Evolutionary conservation across 306 rosid species (phyloP), one percentile per base, ranked within the genome.

Genomic region (Trifolium dubium): DNA sequence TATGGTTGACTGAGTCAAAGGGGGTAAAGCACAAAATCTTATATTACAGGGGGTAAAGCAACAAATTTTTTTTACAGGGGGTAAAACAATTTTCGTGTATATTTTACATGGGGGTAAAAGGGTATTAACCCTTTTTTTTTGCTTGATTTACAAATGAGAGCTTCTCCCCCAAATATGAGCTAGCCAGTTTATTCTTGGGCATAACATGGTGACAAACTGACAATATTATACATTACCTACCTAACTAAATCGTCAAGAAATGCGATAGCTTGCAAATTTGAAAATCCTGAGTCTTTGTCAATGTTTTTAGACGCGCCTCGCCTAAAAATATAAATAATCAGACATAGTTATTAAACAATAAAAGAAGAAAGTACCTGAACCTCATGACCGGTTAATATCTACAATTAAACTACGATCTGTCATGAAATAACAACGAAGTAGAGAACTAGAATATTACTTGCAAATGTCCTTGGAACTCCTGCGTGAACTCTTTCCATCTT

Each of bases 191-290:
- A 37, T 54, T 66, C 19, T 11, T 14, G 23, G 37, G 67, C 5
- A 44, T 53, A 23, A 64, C 29, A 54, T 1, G 50, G 69, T 19
- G 9, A 56, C 28, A 40, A 65, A 41, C 67, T 19, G 9, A 56
- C 28, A 40, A 60, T 5, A 41, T 12, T 17, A 68, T 77, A 32
- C 47, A 74, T 82, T 83, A 93, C 98, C 94, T 64, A 51, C 98
- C 94, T 64, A 51, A 93, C 82, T 76, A 93, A 72, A 75, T 64
- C 82, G 77, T 81, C 84, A 30, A 93, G 61, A 61, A 91, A 85
- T 63, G 81, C 13, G 4, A 76, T 80, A 78, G 87, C 96, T 68
- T 83, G 85, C 23, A 76, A 88, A 32, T 80, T 90, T 47, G 80
- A 76, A 63, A 75, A 65, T 81, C 83, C 77, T n/a, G 87, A 79